Evolutionary conservation across 2,329 filamentous ascomycete genomes (phyloP).

Genomic region (Metarhizium anisopliae): DNA sequence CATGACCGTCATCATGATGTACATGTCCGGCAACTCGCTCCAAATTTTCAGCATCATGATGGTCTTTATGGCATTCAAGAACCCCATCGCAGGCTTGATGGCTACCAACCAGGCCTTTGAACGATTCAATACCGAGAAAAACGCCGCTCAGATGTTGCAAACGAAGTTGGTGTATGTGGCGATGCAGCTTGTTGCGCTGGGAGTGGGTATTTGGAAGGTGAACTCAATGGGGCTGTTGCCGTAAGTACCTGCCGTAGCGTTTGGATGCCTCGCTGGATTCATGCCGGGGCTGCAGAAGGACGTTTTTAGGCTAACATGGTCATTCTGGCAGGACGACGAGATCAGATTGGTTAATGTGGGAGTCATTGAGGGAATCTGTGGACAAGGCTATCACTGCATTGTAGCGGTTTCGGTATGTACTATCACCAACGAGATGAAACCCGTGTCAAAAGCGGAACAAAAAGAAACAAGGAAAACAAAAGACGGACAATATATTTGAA

Average conservation of each 20-base stretch:
- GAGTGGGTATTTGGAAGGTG: constrained; percentile 88
- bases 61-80: constrained; percentile 99
- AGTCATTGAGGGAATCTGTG: constrained; percentile 60
- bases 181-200: constrained; percentile 78
- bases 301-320: neutral
- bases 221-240: constrained; percentile 93
- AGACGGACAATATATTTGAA: neutral
- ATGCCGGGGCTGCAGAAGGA: no score
- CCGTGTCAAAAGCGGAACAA: neutral
- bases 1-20: constrained; percentile 99
- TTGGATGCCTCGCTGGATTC: neutral
- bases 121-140: constrained; percentile 78
- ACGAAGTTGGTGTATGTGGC: constrained; percentile 83
- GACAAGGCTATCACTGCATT: constrained; percentile 56
- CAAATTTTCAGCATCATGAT: constrained; percentile 99
- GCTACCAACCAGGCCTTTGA: constrained; percentile 82
- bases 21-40: constrained; percentile 97
- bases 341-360: constrained; percentile 97
- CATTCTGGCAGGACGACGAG: constrained; percentile 63
- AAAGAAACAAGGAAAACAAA: neutral
- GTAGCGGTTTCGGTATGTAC: neutral
- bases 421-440: neutral
- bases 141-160: constrained; percentile 61
- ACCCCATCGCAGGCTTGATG: constrained; percentile 76
- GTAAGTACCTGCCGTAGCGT: constrained; percentile 39